A percentile compares a stretch with the other conserved stretches of the same genome.
Evolutionary conservation across 2,329 filamentous ascomycete genomes (phyloP).

Genomic region (Fusarium anguioides): DNA sequence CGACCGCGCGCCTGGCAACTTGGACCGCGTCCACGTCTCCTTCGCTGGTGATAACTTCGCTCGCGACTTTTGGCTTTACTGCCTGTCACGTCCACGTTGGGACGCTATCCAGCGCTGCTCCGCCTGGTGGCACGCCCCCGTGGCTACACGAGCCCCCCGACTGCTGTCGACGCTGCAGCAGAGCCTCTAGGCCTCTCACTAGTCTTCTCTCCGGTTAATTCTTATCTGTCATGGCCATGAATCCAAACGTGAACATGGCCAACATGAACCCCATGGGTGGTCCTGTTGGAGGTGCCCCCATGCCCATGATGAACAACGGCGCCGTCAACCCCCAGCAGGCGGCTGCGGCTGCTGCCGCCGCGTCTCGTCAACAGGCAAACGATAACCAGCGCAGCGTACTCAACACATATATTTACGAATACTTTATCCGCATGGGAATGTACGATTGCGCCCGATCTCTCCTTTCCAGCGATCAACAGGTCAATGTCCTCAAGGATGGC

Average conservation of each 20-base stretch:
- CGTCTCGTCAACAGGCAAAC: constrained; percentile 54
- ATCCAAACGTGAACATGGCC: constrained; percentile 72
- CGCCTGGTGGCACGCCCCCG: constrained; percentile 50
- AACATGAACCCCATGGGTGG: constrained; percentile 77
- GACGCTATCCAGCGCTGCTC: constrained; percentile 48
- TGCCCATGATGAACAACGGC: constrained; percentile 76
- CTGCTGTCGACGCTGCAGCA: constrained; percentile 43
- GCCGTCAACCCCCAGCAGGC: constrained; percentile 50
- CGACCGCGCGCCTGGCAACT: constrained; percentile 42
- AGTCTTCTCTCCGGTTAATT: constrained; percentile 29
- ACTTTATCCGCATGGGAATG: constrained; percentile 88
- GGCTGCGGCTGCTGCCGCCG: constrained; percentile 47
- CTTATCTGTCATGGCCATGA: constrained; percentile 58
- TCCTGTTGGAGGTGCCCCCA: constrained; percentile 69
- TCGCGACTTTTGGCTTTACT: constrained; percentile 44
- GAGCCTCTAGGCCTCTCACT: constrained; percentile 39
- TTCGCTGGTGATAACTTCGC: constrained; percentile 22
- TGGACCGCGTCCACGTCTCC: constrained; percentile 43
- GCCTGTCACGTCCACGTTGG: constrained; percentile 50
- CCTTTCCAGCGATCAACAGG: constrained; percentile 71
- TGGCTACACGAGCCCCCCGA: constrained; percentile 48
- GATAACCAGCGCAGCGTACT: constrained; percentile 67
- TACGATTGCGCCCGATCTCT: constrained; percentile 84
- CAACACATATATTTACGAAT: constrained; percentile 92
- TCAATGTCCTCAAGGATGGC: constrained; percentile 76